phyloP scores from a whole-genome alignment of 257 asterid genomes.

The Plantago ovata region DNA sequence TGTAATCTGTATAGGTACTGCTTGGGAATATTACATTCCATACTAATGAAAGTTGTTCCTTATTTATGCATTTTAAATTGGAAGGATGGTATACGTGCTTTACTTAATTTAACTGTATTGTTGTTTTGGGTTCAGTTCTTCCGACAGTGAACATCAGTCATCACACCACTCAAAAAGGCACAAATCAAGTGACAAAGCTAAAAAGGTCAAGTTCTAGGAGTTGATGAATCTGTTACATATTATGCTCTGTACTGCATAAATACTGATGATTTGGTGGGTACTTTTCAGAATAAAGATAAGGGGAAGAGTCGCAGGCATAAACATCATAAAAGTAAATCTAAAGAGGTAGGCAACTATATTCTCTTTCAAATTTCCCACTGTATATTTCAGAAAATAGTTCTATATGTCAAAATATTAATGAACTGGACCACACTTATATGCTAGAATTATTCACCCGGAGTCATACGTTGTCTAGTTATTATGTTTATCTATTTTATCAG shows the following conservation, averaged over 20 bases:
- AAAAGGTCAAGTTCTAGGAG: slow-evolving; percentile 43
- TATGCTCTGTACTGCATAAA: slow-evolving; percentile 14
- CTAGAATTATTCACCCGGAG: not conserved
- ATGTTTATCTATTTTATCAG: not conserved
- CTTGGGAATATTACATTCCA: too few relatives aligned
- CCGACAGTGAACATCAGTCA: slow-evolving; percentile 56
- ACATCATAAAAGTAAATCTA: slow-evolving; percentile 59
- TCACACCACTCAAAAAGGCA: slow-evolving; percentile 64
- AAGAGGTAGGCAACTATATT: slow-evolving; percentile 65
- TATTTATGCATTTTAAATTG: too few relatives aligned
- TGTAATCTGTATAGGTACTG: too few relatives aligned
- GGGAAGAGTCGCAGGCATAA: slow-evolving; percentile 59
- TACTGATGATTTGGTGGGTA: slow-evolving; percentile 19
- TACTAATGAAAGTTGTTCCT: too few relatives aligned
- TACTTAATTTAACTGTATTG: slow-evolving; percentile 19
- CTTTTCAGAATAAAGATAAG: slow-evolving; percentile 69
- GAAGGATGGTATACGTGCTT: too few relatives aligned
- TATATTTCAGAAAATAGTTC: slow-evolving; percentile 12
- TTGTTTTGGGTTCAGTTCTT: slow-evolving; percentile 45
- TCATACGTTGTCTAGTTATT: not conserved
- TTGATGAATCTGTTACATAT: slow-evolving; percentile 9
- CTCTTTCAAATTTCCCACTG: slow-evolving; percentile 5
- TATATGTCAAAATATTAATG: not conserved
- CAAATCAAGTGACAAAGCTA: slow-evolving; percentile 54
- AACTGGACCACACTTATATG: not conserved